Percentiles rank a stretch among this genome's conserved stretches.
phyloP scores from a whole-genome alignment of 2,329 filamentous ascomycete genomes.

The Fusarium xyrophilum region DNA sequence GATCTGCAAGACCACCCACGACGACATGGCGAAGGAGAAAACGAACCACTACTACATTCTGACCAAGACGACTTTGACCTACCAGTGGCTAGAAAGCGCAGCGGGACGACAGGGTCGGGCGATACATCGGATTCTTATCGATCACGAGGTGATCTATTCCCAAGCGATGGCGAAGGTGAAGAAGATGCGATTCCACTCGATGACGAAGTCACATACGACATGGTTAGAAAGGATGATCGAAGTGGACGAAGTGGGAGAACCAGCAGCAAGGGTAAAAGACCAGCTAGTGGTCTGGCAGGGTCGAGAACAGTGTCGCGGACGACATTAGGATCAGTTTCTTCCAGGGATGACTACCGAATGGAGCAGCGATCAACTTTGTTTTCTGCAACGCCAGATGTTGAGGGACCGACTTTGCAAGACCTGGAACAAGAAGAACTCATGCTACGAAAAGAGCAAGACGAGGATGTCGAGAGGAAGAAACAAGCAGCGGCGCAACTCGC shows the following conservation, averaged over 20 bases:
- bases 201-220: constrained; percentile 86
- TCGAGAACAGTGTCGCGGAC: constrained; percentile 65
- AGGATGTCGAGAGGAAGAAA: constrained; percentile 60
- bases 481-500: constrained; percentile 61
- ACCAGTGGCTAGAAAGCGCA: constrained; percentile 62
- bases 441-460: constrained; percentile 59
- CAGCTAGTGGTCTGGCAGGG: constrained; percentile 45
- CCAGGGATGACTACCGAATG: constrained; percentile 44
- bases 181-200: constrained; percentile 93
- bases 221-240: constrained; percentile 78
- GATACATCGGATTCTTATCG: constrained; percentile 86
- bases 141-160: constrained; percentile 88
- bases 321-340: constrained; percentile 57
- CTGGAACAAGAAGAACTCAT: constrained; percentile 61
- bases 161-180: constrained; percentile 83
- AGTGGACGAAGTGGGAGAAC: constrained; percentile 64
- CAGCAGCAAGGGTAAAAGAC: constrained; percentile 66
- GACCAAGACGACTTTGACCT: constrained; percentile 43
- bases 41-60: constrained; percentile 70
- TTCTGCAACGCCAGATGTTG: constrained; percentile 48
- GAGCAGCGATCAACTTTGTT: constrained; percentile 41
- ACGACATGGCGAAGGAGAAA: constrained; percentile 60
- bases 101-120: constrained; percentile 79
- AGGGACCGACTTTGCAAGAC: constrained; percentile 58
- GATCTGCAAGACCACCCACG: constrained; percentile 88